Evolutionary conservation across 257 asterid species (phyloP).

Genomic region (Solanum dulcamara): DNA sequence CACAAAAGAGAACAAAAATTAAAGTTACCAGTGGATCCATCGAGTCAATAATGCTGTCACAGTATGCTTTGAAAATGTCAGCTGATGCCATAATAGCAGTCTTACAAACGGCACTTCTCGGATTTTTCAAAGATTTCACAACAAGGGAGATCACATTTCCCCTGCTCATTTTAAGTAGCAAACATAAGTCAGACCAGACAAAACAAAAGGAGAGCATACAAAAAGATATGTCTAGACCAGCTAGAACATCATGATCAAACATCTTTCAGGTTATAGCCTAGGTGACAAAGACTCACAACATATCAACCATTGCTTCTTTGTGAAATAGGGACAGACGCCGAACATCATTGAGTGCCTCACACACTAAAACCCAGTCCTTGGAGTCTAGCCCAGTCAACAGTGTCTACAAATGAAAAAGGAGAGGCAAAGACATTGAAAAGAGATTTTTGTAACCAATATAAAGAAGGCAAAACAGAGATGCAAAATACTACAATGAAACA

Average conservation of each 20-base stretch:
- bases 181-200: neutral
- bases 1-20: neutral
- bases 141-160: slow-evolving; percentile 43
- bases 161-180: slow-evolving; percentile 31
- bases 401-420: slow-evolving; percentile 26
- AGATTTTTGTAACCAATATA: neutral
- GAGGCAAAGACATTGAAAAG: neutral
- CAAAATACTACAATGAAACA: neutral
- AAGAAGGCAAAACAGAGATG: neutral
- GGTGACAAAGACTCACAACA: slow-evolving; percentile 47
- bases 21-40: slow-evolving; percentile 71
- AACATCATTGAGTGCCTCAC: slow-evolving; percentile 74
- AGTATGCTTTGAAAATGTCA: slow-evolving; percentile 68
- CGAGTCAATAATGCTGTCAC: slow-evolving; percentile 53
- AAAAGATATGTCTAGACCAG: slow-evolving; percentile 1
- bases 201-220: neutral
- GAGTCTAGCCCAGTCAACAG: slow-evolving; percentile 63
- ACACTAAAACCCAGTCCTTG: slow-evolving; percentile 75
- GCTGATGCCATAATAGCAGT: slow-evolving; percentile 83
- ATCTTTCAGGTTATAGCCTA: neutral
- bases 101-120: slow-evolving; percentile 92
- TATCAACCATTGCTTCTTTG: slow-evolving; percentile 56
- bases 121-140: slow-evolving; percentile 77
- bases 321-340: slow-evolving; percentile 66
- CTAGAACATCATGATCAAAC: neutral